phyloP scores from a whole-genome alignment of 2,329 filamentous ascomycete genomes.

The Claviceps maximensis region DNA sequence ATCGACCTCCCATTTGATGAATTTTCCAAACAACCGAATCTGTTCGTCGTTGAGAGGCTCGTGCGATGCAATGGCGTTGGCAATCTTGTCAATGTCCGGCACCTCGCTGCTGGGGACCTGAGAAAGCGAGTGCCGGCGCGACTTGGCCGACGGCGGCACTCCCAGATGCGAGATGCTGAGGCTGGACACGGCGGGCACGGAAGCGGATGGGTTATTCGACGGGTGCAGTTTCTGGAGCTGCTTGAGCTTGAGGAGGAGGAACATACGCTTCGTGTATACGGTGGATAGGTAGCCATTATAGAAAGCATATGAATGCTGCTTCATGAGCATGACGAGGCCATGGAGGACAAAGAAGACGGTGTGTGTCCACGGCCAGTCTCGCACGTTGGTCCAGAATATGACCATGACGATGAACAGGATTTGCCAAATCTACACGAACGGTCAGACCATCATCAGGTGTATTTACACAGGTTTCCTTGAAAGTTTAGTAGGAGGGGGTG shows the following conservation, averaged over 20 bases:
- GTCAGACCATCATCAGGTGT: not conserved
- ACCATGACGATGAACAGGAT: slow-evolving; percentile 46
- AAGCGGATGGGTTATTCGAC: slow-evolving; percentile 27
- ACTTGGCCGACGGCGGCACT: slow-evolving; percentile 26
- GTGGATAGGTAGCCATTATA: slow-evolving; percentile 64
- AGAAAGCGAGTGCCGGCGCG: slow-evolving; percentile 28
- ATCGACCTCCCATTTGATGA: slow-evolving; percentile 55
- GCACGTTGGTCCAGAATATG: slow-evolving; percentile 51
- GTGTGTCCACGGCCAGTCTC: slow-evolving; percentile 75
- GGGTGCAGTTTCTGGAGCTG: slow-evolving; percentile 43
- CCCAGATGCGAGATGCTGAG: slow-evolving; percentile 33
- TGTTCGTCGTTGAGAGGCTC: slow-evolving; percentile 48
- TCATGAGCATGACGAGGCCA: slow-evolving; percentile 66
- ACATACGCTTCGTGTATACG: slow-evolving; percentile 36
- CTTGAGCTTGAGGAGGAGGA: slow-evolving; percentile 36
- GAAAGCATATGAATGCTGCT: slow-evolving; percentile 68
- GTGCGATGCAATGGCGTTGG: slow-evolving; percentile 46
- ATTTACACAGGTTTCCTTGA: not conserved
- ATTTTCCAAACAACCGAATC: slow-evolving; percentile 47
- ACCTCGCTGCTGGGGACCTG: slow-evolving; percentile 24
- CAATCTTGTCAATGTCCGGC: slow-evolving; percentile 45
- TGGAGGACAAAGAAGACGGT: slow-evolving; percentile 68
- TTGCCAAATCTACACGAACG: slow-evolving; percentile 47
- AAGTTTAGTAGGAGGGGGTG: not conserved
- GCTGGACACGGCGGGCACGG: slow-evolving; percentile 26